A percentile compares a stretch with the other conserved stretches of the same genome.
Evolutionary conservation across 176 grass and related monocot species (phyloP).

Genomic region (Hordeum vulgare): DNA sequence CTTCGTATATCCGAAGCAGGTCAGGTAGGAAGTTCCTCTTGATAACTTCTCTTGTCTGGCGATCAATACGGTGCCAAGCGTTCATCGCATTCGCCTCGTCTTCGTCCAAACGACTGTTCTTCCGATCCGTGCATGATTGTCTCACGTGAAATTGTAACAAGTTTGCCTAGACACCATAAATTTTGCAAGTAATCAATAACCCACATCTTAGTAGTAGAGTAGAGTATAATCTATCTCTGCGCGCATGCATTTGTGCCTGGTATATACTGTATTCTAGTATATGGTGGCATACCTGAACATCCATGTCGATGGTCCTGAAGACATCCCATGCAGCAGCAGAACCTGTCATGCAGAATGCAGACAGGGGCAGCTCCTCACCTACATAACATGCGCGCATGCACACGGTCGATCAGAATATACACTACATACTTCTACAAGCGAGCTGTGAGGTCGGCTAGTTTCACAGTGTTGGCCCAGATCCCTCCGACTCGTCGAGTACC

Average conservation of each 20-base stretch:
- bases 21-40: not conserved
- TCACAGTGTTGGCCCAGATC: too few species aligned
- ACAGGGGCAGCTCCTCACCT: not conserved
- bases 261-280: not conserved
- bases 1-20: not conserved
- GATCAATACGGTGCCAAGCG: not conserved
- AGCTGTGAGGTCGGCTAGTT: not conserved
- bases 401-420: not conserved
- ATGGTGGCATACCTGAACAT: not conserved
- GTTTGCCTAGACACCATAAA: not conserved
- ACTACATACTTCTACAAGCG: not conserved
- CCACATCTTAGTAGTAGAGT: not conserved
- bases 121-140: not conserved
- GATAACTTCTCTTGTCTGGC: not conserved
- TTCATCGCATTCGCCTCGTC: not conserved
- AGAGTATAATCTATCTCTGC: not conserved
- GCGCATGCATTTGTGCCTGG: not conserved
- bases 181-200: not conserved
- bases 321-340: not conserved
- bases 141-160: not conserved
- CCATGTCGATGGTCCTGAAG: slow-evolving; percentile 10
- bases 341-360: not conserved
- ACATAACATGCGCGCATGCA: not conserved
- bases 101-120: not conserved
- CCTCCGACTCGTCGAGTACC: too few species aligned